phyloP scores from a whole-genome alignment of 2,329 filamentous ascomycete genomes.

The Penicillium brevicompactum region DNA sequence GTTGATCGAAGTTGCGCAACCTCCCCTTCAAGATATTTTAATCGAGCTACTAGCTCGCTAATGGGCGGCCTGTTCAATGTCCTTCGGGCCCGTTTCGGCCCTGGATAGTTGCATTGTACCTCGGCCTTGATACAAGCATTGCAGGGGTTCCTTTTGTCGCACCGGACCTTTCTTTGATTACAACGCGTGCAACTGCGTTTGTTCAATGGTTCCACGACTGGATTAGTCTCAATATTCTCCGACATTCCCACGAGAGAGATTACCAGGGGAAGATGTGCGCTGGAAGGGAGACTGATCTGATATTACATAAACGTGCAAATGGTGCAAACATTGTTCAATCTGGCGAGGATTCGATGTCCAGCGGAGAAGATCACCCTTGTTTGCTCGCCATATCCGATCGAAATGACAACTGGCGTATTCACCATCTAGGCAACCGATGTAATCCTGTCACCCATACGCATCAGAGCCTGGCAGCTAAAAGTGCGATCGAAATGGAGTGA shows the following conservation, averaged over 20 bases:
- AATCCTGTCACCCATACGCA: no score
- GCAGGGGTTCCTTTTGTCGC: slow-evolving; percentile 36
- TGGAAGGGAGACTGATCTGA: no score
- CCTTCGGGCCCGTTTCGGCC: slow-evolving; percentile 19
- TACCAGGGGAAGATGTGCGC: no score
- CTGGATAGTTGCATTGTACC: slow-evolving; percentile 19
- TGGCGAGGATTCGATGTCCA: no score
- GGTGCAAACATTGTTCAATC: no score
- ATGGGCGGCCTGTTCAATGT: slow-evolving; percentile 22
- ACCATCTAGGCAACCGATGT: no score
- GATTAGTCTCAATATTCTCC: neutral
- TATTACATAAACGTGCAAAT: no score
- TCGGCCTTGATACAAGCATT: slow-evolving; percentile 14
- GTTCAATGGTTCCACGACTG: neutral
- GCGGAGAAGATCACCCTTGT: no score
- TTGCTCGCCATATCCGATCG: no score
- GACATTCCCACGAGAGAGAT: neutral
- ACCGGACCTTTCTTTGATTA: slow-evolving; percentile 36
- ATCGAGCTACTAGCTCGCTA: slow-evolving; percentile 14
- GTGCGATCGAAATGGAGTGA: no score
- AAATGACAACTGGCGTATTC: no score
- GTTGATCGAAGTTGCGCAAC: slow-evolving; percentile 13
- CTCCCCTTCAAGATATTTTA: slow-evolving; percentile 22
- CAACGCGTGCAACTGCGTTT: slow-evolving; percentile 33
- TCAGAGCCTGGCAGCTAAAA: no score